These are phyloP conservation scores for Russula vinacea DNA, from an alignment of 768 basidiomycete species.

Conservation along the genomic window DNA sequence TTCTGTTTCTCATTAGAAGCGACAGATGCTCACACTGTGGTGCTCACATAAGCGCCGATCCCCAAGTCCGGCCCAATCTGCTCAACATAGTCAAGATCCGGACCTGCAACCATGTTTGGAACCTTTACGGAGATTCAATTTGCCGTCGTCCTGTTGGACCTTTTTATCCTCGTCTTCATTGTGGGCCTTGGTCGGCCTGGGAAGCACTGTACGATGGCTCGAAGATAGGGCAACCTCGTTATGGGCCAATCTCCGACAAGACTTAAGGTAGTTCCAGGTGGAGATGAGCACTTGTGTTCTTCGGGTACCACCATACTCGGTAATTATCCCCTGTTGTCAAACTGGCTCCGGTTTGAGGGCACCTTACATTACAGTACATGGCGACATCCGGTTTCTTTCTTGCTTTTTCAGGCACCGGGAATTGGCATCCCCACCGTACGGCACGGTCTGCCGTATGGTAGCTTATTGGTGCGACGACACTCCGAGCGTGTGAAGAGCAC, in stretches of 20 bases:
- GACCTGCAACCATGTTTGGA: slow-evolving; percentile 15
- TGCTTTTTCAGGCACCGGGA: slow-evolving; percentile 1
- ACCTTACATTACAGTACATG: not conserved
- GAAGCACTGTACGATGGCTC: not conserved
- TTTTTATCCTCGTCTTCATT: not conserved
- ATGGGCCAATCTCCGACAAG: slow-evolving; percentile 11
- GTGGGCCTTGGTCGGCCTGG: not conserved
- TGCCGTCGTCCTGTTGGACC: not conserved
- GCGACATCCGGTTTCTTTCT: not conserved
- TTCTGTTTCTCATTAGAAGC: slow-evolving; percentile 14
- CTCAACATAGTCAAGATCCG: not conserved
- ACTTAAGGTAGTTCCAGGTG: not conserved
- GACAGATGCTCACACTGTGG: not conserved
- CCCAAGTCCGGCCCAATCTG: not conserved
- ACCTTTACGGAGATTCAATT: slow-evolving; percentile 5
- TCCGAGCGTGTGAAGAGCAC: slow-evolving; percentile 15
- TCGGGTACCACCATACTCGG: not conserved
- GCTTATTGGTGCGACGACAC: not conserved
- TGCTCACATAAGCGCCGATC: slow-evolving; percentile 4
- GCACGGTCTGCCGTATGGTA: not conserved
- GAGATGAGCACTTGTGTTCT: not conserved
- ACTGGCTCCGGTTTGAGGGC: not conserved
- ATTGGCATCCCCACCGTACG: not conserved
- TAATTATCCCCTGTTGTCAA: not conserved
- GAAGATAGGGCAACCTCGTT: not conserved